Evolutionary conservation across 2,329 filamentous ascomycete genomes (phyloP).

Genomic region (Diaporthe sp.): DNA sequence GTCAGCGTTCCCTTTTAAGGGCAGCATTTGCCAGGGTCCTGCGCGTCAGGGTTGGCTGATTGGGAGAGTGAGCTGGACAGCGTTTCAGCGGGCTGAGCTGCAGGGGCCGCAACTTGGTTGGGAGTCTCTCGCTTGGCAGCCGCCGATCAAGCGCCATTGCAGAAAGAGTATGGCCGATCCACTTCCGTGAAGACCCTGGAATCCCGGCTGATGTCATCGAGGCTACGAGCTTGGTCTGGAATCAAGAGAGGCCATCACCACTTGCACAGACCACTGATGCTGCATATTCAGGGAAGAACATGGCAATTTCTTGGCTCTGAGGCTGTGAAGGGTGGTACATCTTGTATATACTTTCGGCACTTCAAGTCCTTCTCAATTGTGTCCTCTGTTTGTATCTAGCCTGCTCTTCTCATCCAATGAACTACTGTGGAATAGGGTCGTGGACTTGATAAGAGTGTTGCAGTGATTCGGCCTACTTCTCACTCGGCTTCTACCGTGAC

Average conservation of each 20-base stretch:
- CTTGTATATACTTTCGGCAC: too few relatives aligned
- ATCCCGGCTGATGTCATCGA: slow-evolving; percentile 9
- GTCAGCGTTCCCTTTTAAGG: slow-evolving; percentile 28
- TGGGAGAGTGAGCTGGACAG: slow-evolving; percentile 16
- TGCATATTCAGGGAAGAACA: neutral
- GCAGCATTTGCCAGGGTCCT: neutral
- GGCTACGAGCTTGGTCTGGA: slow-evolving; percentile 1
- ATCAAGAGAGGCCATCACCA: slow-evolving; percentile 20
- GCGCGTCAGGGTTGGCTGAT: slow-evolving; percentile 17
- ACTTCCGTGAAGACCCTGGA: slow-evolving; percentile 20
- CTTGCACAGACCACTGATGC: neutral
- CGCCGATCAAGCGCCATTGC: slow-evolving; percentile 29
- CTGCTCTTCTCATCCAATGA: too few relatives aligned
- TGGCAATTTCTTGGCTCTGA: neutral
- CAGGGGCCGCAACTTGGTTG: slow-evolving; percentile 31
- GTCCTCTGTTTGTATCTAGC: too few relatives aligned
- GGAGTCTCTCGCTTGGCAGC: slow-evolving; percentile 21
- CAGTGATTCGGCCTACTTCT: too few relatives aligned
- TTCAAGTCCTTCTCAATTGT: too few relatives aligned
- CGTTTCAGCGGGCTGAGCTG: slow-evolving; percentile 35
- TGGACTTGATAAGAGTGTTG: too few relatives aligned
- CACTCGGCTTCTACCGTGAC: too few relatives aligned
- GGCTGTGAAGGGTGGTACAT: neutral
- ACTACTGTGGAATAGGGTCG: too few relatives aligned
- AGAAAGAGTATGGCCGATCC: neutral